Evolutionary conservation across 768 basidiomycete genomes (phyloP).

Genomic region (Lactarius psammicola): DNA sequence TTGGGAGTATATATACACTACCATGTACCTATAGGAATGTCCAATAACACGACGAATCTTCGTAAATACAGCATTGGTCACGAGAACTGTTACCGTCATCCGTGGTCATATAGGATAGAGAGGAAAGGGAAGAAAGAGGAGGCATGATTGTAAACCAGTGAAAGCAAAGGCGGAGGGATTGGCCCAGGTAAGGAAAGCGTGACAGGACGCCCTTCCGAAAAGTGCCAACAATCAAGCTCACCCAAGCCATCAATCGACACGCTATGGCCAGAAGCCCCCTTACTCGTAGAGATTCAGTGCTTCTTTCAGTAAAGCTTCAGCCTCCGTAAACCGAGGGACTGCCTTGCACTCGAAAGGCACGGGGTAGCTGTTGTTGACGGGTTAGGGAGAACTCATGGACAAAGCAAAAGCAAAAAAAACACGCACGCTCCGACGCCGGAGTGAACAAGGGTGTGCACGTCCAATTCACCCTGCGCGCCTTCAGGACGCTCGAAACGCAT

Average conservation of each 20-base stretch:
- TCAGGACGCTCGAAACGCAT: background rate
- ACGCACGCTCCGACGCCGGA: background rate
- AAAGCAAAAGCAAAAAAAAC: background rate
- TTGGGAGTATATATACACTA: too few species aligned
- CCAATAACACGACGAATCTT: too few species aligned
- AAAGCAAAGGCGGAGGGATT: background rate
- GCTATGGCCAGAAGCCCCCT: background rate
- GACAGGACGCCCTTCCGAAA: background rate
- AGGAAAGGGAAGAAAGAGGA: too few species aligned
- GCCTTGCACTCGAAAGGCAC: conserved; percentile 5
- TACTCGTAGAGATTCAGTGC: background rate
- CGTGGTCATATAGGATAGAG: background rate
- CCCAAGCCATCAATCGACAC: background rate
- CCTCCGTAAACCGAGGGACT: conserved; percentile 11
- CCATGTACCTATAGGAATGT: too few species aligned
- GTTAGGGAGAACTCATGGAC: background rate
- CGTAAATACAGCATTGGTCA: background rate
- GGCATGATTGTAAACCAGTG: background rate
- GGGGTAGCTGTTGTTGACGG: background rate
- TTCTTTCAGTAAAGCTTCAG: background rate
- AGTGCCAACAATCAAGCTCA: background rate
- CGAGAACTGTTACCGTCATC: background rate
- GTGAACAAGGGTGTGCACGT: background rate
- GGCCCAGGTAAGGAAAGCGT: background rate
- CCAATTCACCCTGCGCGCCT: background rate